Evolutionary conservation across 306 rosid genomes (phyloP).

Genomic region (Corylus heterophylla): DNA sequence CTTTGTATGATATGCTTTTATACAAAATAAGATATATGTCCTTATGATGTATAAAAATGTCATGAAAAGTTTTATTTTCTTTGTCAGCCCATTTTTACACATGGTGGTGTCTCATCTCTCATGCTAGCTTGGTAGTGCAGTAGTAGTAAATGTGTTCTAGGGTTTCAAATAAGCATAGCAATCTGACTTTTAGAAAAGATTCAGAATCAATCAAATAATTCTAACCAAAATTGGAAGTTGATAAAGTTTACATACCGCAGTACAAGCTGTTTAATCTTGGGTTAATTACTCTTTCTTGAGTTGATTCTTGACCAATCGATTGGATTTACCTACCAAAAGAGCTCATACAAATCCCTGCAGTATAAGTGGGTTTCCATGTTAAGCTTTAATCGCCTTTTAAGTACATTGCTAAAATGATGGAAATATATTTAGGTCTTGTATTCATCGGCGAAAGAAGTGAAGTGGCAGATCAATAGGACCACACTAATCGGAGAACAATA

Average conservation of each 20-base stretch:
- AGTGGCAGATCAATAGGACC: too few relatives aligned
- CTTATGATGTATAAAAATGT: too few relatives aligned
- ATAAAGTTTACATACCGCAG: background rate
- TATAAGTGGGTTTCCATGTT: slow-evolving; percentile 41
- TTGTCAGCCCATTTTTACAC: background rate
- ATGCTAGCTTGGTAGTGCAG: background rate
- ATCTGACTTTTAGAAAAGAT: background rate
- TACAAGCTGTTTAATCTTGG: background rate
- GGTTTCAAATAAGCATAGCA: background rate
- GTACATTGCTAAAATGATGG: slow-evolving; percentile 33
- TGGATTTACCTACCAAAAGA: slow-evolving; percentile 28
- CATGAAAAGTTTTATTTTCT: too few relatives aligned
- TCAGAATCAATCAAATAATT: background rate
- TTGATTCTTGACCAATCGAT: slow-evolving; percentile 24
- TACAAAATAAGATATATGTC: too few relatives aligned
- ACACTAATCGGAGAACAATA: too few relatives aligned
- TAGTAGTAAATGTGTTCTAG: background rate
- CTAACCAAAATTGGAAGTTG: background rate
- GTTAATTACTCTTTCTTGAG: slow-evolving; percentile 1
- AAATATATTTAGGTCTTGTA: too few relatives aligned
- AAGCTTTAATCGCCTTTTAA: slow-evolving; percentile 49
- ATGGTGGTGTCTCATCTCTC: background rate
- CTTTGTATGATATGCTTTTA: too few relatives aligned
- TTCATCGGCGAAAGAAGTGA: too few relatives aligned
- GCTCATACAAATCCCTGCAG: slow-evolving; percentile 28